Percentiles rank a stretch among this genome's conserved stretches.
These are phyloP conservation scores for Tirmania nivea DNA, from an alignment of 495 filamentous ascomycete species.

Conservation along the genomic window DNA sequence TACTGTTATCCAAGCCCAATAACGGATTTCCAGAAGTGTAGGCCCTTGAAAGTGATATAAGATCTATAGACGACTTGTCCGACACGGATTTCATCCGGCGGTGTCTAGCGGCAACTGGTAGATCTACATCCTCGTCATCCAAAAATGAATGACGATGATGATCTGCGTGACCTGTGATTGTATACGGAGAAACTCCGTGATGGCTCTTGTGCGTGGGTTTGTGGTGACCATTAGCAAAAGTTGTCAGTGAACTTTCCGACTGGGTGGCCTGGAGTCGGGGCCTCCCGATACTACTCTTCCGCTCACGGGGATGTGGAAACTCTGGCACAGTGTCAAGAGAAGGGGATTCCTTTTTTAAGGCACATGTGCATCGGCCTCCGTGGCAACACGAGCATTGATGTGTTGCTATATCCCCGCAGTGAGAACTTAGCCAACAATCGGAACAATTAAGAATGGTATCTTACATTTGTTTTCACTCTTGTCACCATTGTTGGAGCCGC, in stretches of 20 bases:
- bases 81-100: slow-evolving; percentile 15
- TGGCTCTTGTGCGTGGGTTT: slow-evolving; percentile 67
- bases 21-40: slow-evolving; percentile 2
- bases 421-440: too few species aligned
- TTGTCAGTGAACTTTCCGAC: slow-evolving; percentile 63
- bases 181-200: slow-evolving; percentile 27
- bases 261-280: slow-evolving; percentile 59
- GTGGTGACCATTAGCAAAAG: slow-evolving; percentile 86
- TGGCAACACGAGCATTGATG: slow-evolving; percentile 59
- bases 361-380: slow-evolving; percentile 79
- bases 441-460: too few species aligned
- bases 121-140: slow-evolving; percentile 15
- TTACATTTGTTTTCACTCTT: background rate
- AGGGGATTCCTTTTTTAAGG: slow-evolving; percentile 64
- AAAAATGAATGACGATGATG: slow-evolving; percentile 19
- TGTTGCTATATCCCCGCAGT: background rate
- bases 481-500: background rate
- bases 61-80: slow-evolving; percentile 18
- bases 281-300: slow-evolving; percentile 29
- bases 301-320: slow-evolving; percentile 28
- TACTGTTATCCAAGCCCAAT: slow-evolving; percentile 6
- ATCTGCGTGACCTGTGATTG: slow-evolving; percentile 17
- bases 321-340: slow-evolving; percentile 52
- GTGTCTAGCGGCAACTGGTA: slow-evolving; percentile 1
- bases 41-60: slow-evolving; percentile 15